A percentile compares a stretch with the other conserved stretches of the same genome.
These are phyloP conservation scores for Rhinocladiella mackenziei DNA, from an alignment of 2,329 filamentous ascomycete species.

Conservation along the genomic window DNA sequence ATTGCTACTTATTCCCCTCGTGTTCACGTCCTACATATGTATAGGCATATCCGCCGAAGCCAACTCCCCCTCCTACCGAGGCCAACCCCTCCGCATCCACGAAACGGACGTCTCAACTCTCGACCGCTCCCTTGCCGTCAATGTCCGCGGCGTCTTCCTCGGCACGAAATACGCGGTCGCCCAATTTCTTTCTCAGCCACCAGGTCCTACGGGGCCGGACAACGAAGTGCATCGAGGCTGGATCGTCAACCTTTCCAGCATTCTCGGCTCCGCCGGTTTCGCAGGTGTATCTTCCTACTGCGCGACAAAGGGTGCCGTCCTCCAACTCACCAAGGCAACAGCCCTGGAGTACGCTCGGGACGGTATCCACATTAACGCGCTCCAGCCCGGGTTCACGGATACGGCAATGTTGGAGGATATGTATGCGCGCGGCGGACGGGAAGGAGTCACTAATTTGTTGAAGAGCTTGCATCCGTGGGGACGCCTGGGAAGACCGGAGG, in stretches of 20 bases:
- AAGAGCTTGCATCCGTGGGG: conserved; percentile 26
- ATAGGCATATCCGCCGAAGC: no score
- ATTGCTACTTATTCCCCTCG: no score
- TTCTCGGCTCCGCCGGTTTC: conserved; percentile 12
- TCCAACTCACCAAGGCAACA: conserved; percentile 43
- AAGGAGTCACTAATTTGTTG: conserved; percentile 8
- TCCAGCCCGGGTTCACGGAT: conserved; percentile 43
- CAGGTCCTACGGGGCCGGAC: conserved; percentile 27
- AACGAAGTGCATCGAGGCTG: conserved; percentile 29
- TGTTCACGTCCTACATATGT: no score
- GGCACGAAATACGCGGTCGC: conserved; percentile 36
- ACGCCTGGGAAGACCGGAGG: conserved; percentile 32
- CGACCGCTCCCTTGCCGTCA: conserved; percentile 32
- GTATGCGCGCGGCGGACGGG: conserved; percentile 26
- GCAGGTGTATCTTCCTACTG: conserved; percentile 36
- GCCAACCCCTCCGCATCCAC: conserved; percentile 10
- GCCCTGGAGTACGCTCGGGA: conserved; percentile 44
- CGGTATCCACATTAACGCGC: conserved; percentile 41
- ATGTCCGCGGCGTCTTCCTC: conserved; percentile 40
- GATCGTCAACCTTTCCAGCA: conserved; percentile 43
- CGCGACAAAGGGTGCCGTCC: conserved; percentile 47
- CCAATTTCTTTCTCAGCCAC: conserved; percentile 25
- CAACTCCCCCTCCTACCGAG: conserved; percentile 4
- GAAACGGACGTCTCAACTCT: conserved; percentile 11
- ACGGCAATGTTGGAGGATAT: conserved; percentile 39